Percentiles rank a stretch among this genome's conserved stretches.
phyloP scores from a whole-genome alignment of 768 basidiomycete genomes.

The Russula griseocarnosa region DNA sequence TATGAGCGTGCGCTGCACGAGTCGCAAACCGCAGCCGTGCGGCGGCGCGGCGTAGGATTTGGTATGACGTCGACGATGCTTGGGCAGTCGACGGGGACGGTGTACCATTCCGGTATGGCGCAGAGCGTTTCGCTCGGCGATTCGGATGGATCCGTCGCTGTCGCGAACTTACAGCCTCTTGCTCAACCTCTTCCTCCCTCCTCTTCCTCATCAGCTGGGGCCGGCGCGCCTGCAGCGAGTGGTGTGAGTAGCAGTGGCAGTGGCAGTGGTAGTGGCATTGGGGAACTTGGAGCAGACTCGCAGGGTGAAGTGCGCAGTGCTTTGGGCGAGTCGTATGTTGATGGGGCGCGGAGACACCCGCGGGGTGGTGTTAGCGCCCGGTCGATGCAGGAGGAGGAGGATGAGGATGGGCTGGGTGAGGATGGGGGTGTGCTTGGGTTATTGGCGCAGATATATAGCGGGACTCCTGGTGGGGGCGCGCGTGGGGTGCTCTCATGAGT shows the following conservation, averaged over 20 bases:
- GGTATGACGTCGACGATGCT: conserved; percentile 41
- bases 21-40: conserved; percentile 53
- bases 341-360: conserved; percentile 48
- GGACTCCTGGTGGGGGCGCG: conserved; percentile 36
- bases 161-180: conserved; percentile 13
- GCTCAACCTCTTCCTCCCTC: too few species aligned
- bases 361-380: conserved; percentile 29
- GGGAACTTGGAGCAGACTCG: conserved; percentile 33
- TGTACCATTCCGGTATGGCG: conserved; percentile 51
- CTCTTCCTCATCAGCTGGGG: neutral
- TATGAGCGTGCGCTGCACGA: conserved; percentile 73
- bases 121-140: conserved; percentile 73
- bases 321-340: conserved; percentile 73
- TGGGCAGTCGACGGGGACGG: conserved; percentile 35
- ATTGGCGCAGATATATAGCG: conserved; percentile 80
- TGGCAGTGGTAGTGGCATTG: conserved; percentile 27
- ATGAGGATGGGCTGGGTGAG: conserved; percentile 56
- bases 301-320: conserved; percentile 59
- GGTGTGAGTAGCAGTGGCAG: conserved; percentile 24
- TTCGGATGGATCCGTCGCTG: conserved; percentile 56
- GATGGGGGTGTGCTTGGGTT: conserved; percentile 85
- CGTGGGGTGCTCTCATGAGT: conserved; percentile 19
- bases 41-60: conserved; percentile 40
- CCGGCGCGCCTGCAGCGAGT: neutral
- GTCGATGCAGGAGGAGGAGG: conserved; percentile 36